Evolutionary conservation across 2,329 filamentous ascomycete genomes (phyloP).

Genomic region (Anisogramma anomala): DNA sequence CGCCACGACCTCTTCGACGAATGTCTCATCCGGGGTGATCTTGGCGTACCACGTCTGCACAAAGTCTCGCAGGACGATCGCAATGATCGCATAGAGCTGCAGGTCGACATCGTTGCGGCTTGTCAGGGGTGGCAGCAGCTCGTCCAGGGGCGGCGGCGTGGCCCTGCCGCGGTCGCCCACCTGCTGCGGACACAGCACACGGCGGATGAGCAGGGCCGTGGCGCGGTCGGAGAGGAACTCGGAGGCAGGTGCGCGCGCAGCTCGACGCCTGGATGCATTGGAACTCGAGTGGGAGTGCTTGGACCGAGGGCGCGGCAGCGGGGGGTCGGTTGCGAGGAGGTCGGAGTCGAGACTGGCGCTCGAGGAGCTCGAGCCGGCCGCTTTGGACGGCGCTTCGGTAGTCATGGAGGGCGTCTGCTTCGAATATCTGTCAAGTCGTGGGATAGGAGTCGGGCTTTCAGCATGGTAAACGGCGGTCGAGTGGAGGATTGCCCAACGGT

Average conservation of each 20-base stretch:
- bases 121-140: constrained; percentile 78
- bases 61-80: constrained; percentile 80
- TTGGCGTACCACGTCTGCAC: constrained; percentile 87
- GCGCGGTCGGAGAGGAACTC: constrained; percentile 62
- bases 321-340: constrained; percentile 18
- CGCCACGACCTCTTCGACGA: constrained; percentile 78
- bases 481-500: neutral
- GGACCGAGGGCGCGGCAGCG: constrained; percentile 21
- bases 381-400: constrained; percentile 7
- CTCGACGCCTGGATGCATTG: constrained; percentile 15
- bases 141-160: constrained; percentile 54
- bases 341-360: constrained; percentile 3
- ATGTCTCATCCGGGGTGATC: constrained; percentile 81
- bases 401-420: constrained; percentile 10
- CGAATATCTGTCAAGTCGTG: constrained; percentile 1
- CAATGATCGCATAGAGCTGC: constrained; percentile 84
- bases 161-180: constrained; percentile 44
- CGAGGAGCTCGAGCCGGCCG: constrained; percentile 9
- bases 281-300: constrained; percentile 14
- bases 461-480: neutral
- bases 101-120: constrained; percentile 90
- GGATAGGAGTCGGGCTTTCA: neutral
- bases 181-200: constrained; percentile 68
- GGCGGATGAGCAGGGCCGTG: constrained; percentile 71
- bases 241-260: constrained; percentile 13